Percentiles rank a stretch among this genome's conserved stretches.
Conservation (phyloP, 108 stramenopile species). For the Nitzschia putrida region DNA sequence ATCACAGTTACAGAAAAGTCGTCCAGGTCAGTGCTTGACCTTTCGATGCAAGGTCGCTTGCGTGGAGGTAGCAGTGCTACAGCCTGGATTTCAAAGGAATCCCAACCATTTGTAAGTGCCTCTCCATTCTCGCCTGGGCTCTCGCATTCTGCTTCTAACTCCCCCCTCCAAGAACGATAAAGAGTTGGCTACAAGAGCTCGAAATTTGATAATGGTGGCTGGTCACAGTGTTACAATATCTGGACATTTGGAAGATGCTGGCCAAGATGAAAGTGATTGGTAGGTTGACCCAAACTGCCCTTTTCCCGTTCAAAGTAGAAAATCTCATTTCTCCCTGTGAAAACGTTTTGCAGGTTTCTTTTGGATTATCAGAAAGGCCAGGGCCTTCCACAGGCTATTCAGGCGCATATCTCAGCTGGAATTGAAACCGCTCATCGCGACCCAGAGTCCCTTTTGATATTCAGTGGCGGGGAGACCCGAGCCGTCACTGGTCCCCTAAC, state of each 20-base stretch:
- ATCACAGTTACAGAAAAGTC: too few relatives aligned
- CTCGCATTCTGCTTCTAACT: too few relatives aligned
- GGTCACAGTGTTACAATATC: slow-evolving; percentile 81
- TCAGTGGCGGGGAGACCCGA: slow-evolving; percentile 94
- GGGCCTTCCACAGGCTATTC: slow-evolving; percentile 88
- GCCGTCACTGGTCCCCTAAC: slow-evolving; percentile 79
- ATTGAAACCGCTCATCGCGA: slow-evolving; percentile 73
- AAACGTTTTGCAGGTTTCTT: slow-evolving; percentile 4
- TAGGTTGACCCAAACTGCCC: too few relatives aligned
- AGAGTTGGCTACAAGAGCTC: slow-evolving; percentile 9
- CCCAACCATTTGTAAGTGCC: slow-evolving; percentile 37
- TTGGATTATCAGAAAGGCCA: slow-evolving; percentile 83
- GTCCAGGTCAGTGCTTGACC: too few relatives aligned
- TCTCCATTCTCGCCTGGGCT: too few relatives aligned
- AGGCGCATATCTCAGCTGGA: slow-evolving; percentile 87
- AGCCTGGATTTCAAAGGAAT: slow-evolving; percentile 21
- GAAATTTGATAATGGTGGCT: slow-evolving; percentile 82
- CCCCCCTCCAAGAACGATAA: too few relatives aligned
- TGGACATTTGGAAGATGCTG: slow-evolving; percentile 59
- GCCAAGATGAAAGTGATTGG: slow-evolving; percentile 85
- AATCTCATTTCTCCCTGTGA: not conserved
- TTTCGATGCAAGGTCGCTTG: not conserved
- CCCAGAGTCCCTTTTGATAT: slow-evolving; percentile 80
- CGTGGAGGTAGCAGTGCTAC: not conserved
- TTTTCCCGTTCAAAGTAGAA: not conserved